phyloP scores from a whole-genome alignment of 2,329 filamentous ascomycete genomes.

The Xylaria sp. region DNA sequence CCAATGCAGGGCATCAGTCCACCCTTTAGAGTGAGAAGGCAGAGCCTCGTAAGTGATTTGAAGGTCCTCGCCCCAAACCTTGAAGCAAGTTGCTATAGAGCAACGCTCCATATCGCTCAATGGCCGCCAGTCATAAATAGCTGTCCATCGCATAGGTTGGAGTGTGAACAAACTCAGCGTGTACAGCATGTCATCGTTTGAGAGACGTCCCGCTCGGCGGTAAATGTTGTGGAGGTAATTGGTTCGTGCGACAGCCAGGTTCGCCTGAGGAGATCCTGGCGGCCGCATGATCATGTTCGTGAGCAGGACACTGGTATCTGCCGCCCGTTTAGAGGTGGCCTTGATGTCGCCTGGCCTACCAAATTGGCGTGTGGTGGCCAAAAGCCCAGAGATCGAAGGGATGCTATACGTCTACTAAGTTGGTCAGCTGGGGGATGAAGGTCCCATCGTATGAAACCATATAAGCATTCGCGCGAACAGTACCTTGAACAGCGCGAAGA shows the following conservation, averaged over 20 bases:
- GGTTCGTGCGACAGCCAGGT: constrained; percentile 68
- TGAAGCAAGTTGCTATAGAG: constrained; percentile 67
- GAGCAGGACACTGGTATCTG: constrained; percentile 62
- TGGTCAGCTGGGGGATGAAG: neutral
- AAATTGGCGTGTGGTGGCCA: constrained; percentile 62
- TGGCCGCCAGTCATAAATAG: constrained; percentile 66
- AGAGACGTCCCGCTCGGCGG: constrained; percentile 66
- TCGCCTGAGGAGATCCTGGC: constrained; percentile 55
- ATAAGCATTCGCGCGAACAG: constrained; percentile 14
- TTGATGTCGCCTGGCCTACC: constrained; percentile 50
- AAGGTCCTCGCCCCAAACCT: constrained; percentile 65
- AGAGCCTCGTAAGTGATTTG: constrained; percentile 58
- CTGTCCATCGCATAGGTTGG: constrained; percentile 64
- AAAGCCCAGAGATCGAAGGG: constrained; percentile 61
- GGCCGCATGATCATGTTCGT: constrained; percentile 58
- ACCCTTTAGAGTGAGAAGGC: constrained; percentile 5
- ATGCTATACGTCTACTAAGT: constrained; percentile 60
- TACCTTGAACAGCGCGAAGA: constrained; percentile 69
- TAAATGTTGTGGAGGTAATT: constrained; percentile 71
- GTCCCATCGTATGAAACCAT: neutral
- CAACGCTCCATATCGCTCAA: constrained; percentile 65
- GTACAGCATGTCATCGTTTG: constrained; percentile 71
- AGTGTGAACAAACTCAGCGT: constrained; percentile 69
- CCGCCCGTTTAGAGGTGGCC: constrained; percentile 60
- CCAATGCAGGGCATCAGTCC: constrained; percentile 57